Evolutionary conservation across 2,329 filamentous ascomycete genomes (phyloP).

Genomic region (Paradendryphiella salina): DNA sequence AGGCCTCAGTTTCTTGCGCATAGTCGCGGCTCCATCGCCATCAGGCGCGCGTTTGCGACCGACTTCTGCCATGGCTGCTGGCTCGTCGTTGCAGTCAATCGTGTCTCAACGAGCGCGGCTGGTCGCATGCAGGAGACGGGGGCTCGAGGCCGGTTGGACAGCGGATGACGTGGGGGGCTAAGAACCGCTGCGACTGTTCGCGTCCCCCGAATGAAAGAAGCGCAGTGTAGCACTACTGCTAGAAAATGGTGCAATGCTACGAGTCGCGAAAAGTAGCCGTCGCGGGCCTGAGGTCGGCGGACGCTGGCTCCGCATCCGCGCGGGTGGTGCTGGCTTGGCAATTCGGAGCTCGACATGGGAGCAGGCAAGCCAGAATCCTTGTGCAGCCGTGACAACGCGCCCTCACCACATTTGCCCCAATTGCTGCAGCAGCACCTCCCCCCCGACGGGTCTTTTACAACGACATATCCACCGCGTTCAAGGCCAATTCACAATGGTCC

Average conservation of each 20-base stretch:
- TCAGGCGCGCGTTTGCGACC: slow-evolving; percentile 38
- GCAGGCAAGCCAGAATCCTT: slow-evolving; percentile 25
- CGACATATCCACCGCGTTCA: slow-evolving; percentile 2
- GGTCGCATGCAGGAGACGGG: slow-evolving; percentile 7
- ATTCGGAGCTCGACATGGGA: slow-evolving; percentile 13
- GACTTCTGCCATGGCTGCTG: slow-evolving; percentile 39
- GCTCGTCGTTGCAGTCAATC: slow-evolving; percentile 5
- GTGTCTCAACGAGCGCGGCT: slow-evolving; percentile 1
- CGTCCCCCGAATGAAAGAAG: slow-evolving; percentile 7
- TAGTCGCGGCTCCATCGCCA: slow-evolving; percentile 34
- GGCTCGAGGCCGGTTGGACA: background rate
- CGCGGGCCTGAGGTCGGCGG: slow-evolving; percentile 14
- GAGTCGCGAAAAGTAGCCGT: slow-evolving; percentile 6
- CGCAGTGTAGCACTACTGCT: slow-evolving; percentile 5
- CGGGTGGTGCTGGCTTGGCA: slow-evolving; percentile 20
- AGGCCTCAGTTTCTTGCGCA: slow-evolving; percentile 67
- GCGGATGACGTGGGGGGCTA: slow-evolving; percentile 5
- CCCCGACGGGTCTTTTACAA: slow-evolving; percentile 8
- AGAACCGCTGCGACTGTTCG: background rate
- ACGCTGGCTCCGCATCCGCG: slow-evolving; percentile 24
- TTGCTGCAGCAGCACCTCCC: slow-evolving; percentile 18
- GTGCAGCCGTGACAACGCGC: slow-evolving; percentile 29
- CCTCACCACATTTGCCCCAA: slow-evolving; percentile 23
- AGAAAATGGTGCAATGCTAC: slow-evolving; percentile 1
- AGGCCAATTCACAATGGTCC: slow-evolving; percentile 49